Conservation (phyloP, 441 rosid species). For the Erodium texanum region DNA sequence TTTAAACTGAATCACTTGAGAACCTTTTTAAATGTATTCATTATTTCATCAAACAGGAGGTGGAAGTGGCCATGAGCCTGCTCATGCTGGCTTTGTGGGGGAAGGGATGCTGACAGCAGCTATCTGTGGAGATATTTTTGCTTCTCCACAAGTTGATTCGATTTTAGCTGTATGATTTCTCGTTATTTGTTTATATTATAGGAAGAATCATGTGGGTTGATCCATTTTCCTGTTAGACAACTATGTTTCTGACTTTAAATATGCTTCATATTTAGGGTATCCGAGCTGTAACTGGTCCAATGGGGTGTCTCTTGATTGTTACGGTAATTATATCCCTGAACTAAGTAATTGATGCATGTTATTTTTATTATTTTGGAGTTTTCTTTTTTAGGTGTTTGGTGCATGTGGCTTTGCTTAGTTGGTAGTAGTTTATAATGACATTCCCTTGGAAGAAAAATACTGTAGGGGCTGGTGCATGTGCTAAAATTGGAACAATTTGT, state of each 20-base stretch:
- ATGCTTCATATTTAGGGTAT: conserved; percentile 54
- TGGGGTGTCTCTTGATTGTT: conserved; percentile 90
- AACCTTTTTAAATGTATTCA: background rate
- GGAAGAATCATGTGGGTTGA: background rate
- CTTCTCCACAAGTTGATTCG: conserved; percentile 89
- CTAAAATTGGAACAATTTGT: too few species aligned
- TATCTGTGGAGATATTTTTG: conserved; percentile 88
- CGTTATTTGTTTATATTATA: background rate
- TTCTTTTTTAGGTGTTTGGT: background rate
- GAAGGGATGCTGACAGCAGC: conserved; percentile 99
- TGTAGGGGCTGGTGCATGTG: background rate
- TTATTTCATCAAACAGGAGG: conserved; percentile 46
- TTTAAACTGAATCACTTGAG: background rate
- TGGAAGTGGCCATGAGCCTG: conserved; percentile 99
- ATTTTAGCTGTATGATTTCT: conserved; percentile 68
- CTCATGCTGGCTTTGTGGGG: conserved; percentile 95
- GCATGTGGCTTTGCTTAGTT: background rate
- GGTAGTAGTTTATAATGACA: background rate
- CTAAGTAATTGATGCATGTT: conserved; percentile 5
- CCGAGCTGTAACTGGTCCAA: conserved; percentile 93
- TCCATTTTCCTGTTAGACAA: conserved; percentile 10
- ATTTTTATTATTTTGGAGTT: background rate
- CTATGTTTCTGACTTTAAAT: conserved; percentile 11
- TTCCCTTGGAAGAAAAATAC: background rate
- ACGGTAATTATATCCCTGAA: conserved; percentile 38